These are phyloP conservation scores for Aspergillus nanangensis DNA, from an alignment of 495 filamentous ascomycete species.

Conservation along the genomic window DNA sequence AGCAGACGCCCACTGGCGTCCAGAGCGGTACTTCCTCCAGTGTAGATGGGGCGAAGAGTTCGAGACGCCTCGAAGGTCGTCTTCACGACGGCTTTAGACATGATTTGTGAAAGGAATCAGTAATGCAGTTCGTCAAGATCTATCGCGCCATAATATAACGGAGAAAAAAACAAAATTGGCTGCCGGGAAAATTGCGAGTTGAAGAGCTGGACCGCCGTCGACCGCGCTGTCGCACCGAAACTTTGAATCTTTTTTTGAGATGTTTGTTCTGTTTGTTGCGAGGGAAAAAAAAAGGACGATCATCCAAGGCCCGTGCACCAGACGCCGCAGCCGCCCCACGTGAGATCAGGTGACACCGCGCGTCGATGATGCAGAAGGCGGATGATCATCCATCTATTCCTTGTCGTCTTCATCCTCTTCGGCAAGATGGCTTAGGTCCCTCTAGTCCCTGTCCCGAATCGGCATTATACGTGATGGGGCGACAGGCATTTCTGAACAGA, in stretches of 20 bases:
- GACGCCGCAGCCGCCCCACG: constrained; percentile 18
- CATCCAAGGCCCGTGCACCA: constrained; percentile 26
- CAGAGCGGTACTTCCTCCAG: constrained; percentile 81
- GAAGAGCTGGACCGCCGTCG: constrained; percentile 2
- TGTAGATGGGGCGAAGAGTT: constrained; percentile 88
- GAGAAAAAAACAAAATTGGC: constrained; percentile 3
- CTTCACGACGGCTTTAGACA: constrained; percentile 52
- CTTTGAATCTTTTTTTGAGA: constrained; percentile 35
- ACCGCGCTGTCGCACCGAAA: constrained; percentile 14
- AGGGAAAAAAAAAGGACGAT: constrained; percentile 19
- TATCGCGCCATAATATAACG: constrained; percentile 19
- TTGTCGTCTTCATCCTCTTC: no score
- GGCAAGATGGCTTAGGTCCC: background rate
- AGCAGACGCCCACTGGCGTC: constrained; percentile 78
- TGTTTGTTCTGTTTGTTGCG: constrained; percentile 37
- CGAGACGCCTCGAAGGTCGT: constrained; percentile 82
- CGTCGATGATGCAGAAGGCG: no score
- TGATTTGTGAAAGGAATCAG: constrained; percentile 20
- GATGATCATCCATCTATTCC: no score
- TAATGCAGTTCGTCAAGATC: background rate
- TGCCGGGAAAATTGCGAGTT: background rate
- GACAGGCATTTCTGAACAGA: constrained; percentile 46
- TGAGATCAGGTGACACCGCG: no score
- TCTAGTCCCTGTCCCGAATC: background rate
- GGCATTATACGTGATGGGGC: constrained; percentile 34